Evolutionary conservation across 108 stramenopile species (phyloP).

Genomic region (Thalassiosira profunda): DNA sequence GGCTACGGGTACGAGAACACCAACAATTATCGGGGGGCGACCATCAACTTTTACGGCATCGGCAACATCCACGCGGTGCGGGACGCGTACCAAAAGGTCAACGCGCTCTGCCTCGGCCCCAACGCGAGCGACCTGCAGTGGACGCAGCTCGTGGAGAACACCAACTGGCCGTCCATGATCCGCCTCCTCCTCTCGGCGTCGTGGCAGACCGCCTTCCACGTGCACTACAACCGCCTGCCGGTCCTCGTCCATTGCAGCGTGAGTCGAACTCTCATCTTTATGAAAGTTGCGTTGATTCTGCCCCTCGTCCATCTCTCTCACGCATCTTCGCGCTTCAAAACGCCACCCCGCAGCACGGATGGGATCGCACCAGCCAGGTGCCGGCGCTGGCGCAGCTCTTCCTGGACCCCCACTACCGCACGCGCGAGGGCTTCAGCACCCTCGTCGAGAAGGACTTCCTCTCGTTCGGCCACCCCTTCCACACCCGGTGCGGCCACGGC

Average conservation of each 20-base stretch:
- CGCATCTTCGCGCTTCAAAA: too few species aligned
- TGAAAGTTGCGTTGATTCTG: too few species aligned
- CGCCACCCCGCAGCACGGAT: slow-evolving; percentile 95
- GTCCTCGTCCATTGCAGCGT: slow-evolving; percentile 96
- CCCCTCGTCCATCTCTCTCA: too few species aligned
- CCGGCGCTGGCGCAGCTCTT: slow-evolving; percentile 91
- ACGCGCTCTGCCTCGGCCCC: slow-evolving; percentile 59
- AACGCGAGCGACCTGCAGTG: slow-evolving; percentile 67
- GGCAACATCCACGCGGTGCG: slow-evolving; percentile 90
- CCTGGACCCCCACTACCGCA: slow-evolving; percentile 98
- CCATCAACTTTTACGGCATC: slow-evolving; percentile 87
- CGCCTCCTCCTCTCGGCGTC: slow-evolving; percentile 89
- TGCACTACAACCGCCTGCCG: slow-evolving; percentile 87
- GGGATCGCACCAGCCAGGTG: slow-evolving; percentile 99
- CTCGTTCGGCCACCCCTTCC: slow-evolving; percentile 98
- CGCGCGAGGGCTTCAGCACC: slow-evolving; percentile 91
- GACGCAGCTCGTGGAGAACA: slow-evolving; percentile 85
- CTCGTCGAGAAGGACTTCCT: slow-evolving; percentile 98
- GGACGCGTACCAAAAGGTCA: slow-evolving; percentile 82
- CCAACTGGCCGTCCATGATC: slow-evolving; percentile 93
- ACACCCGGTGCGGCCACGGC: slow-evolving; percentile 93
- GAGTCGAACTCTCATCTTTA: too few species aligned
- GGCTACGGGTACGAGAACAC: slow-evolving; percentile 95
- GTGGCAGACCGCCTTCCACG: slow-evolving; percentile 88
- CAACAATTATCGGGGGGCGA: slow-evolving; percentile 79